Evolutionary conservation across 495 filamentous ascomycete species (phyloP).

Genomic region (Glonium stellatum): DNA sequence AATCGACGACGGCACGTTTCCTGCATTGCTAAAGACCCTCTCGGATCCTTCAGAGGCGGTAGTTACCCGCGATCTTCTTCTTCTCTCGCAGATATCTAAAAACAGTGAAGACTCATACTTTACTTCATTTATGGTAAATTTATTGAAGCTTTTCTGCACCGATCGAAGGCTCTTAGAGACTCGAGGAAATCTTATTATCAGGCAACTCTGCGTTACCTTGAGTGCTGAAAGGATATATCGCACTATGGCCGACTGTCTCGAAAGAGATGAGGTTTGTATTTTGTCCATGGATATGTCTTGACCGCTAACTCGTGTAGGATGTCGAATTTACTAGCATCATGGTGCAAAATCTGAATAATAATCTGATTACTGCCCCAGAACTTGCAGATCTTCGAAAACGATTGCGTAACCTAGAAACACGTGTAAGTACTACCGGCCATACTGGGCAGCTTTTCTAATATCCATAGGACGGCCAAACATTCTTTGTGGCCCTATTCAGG

Average conservation of each 20-base stretch:
- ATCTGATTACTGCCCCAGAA: conserved; percentile 94
- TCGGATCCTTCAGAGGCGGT: conserved; percentile 94
- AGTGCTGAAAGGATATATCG: conserved; percentile 95
- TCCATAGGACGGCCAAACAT: conserved; percentile 76
- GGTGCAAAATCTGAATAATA: conserved; percentile 99
- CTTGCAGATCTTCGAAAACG: conserved; percentile 84
- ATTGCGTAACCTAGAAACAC: conserved; percentile 81
- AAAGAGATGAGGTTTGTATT: conserved; percentile 72
- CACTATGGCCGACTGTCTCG: conserved; percentile 90
- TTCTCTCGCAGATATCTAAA: conserved; percentile 90
- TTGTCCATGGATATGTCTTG: neutral
- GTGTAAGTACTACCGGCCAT: conserved; percentile 41
- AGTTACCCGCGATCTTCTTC: conserved; percentile 88
- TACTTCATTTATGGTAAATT: conserved; percentile 93
- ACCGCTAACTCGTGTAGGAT: conserved; percentile 47
- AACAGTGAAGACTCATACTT: conserved; percentile 98
- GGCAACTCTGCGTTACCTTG: conserved; percentile 86
- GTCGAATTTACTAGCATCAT: conserved; percentile 98
- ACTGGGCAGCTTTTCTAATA: conserved; percentile 21
- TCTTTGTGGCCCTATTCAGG: conserved; percentile 89
- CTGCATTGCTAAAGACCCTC: conserved; percentile 89
- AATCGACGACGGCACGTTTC: conserved; percentile 95
- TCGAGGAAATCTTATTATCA: conserved; percentile 90
- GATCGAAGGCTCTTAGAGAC: conserved; percentile 87
- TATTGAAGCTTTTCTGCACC: conserved; percentile 90